Percentiles rank a stretch among this genome's conserved stretches.
phyloP scores from a whole-genome alignment of 495 filamentous ascomycete genomes.

The Penicillium odoratum region DNA sequence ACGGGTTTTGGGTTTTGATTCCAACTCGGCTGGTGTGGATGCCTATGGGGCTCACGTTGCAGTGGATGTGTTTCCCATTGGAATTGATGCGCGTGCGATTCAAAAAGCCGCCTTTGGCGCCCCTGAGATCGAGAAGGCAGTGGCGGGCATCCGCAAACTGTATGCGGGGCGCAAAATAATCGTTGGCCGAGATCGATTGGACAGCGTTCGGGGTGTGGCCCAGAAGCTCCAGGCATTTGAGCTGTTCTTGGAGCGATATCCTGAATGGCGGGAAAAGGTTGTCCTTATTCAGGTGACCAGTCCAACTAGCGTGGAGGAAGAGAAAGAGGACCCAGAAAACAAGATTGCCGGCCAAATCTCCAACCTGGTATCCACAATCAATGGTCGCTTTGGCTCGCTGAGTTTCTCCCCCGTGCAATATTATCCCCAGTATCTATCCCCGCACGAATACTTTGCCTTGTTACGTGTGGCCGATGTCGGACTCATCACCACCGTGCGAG shows the following conservation, averaged over 20 bases:
- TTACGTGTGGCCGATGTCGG: constrained; percentile 84
- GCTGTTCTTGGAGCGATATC: constrained; percentile 81
- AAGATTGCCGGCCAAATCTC: constrained; percentile 82
- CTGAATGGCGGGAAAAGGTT: constrained; percentile 87
- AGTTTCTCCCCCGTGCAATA: constrained; percentile 87
- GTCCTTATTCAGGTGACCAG: constrained; percentile 93
- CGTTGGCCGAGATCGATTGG: constrained; percentile 88
- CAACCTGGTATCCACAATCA: constrained; percentile 85
- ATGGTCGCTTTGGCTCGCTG: constrained; percentile 81
- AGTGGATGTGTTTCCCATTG: constrained; percentile 88
- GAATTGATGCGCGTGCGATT: constrained; percentile 75
- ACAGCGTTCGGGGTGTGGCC: constrained; percentile 83
- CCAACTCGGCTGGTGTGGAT: constrained; percentile 75
- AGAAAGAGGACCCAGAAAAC: constrained; percentile 63
- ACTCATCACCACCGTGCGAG: constrained; percentile 86
- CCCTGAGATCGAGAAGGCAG: constrained; percentile 64
- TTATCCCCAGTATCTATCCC: constrained; percentile 84
- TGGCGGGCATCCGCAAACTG: constrained; percentile 62
- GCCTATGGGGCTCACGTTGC: constrained; percentile 85
- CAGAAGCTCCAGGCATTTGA: constrained; percentile 95
- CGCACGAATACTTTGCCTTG: constrained; percentile 88
- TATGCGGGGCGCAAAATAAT: constrained; percentile 88
- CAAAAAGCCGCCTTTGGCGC: constrained; percentile 69
- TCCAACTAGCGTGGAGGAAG: constrained; percentile 73
- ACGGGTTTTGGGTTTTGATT: constrained; percentile 80